phyloP scores from a whole-genome alignment of 2,329 filamentous ascomycete genomes.

The Colletotrichum sublineola region DNA sequence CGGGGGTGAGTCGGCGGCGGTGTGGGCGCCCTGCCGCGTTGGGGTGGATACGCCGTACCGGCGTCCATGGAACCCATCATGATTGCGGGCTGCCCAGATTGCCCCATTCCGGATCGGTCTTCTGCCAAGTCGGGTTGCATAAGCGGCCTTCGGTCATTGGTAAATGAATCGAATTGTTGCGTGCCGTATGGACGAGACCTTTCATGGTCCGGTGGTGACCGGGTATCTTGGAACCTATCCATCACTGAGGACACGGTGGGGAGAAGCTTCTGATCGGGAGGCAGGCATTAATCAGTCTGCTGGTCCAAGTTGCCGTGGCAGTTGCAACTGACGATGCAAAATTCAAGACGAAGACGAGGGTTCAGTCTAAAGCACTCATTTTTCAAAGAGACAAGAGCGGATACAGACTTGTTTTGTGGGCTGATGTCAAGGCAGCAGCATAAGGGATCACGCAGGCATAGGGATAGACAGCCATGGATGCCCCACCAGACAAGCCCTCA shows the following conservation, averaged over 20 bases:
- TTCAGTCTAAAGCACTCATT: too few species aligned
- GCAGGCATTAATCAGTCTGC: not conserved
- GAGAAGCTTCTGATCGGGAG: not conserved
- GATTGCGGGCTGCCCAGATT: not conserved
- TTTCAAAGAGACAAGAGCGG: too few species aligned
- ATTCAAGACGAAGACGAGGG: not conserved
- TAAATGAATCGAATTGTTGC: not conserved
- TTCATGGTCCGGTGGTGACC: not conserved
- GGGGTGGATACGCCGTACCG: not conserved
- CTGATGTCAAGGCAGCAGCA: conserved; percentile 8
- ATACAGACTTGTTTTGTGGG: not conserved
- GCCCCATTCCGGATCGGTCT: too few species aligned
- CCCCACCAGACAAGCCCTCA: conserved; percentile 1
- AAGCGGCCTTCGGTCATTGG: not conserved
- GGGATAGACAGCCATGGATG: not conserved
- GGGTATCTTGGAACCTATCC: not conserved
- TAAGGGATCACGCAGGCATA: not conserved
- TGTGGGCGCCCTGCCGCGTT: not conserved
- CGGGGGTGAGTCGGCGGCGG: not conserved
- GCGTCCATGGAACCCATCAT: not conserved
- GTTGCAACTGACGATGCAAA: not conserved
- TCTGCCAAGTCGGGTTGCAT: not conserved
- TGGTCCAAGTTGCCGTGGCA: not conserved
- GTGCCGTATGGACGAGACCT: not conserved
- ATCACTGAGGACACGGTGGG: not conserved